Percentiles rank a stretch among this genome's conserved stretches.
Evolutionary conservation across 306 rosid genomes (phyloP).

Genomic region (Hylodesmum podocarpum): DNA sequence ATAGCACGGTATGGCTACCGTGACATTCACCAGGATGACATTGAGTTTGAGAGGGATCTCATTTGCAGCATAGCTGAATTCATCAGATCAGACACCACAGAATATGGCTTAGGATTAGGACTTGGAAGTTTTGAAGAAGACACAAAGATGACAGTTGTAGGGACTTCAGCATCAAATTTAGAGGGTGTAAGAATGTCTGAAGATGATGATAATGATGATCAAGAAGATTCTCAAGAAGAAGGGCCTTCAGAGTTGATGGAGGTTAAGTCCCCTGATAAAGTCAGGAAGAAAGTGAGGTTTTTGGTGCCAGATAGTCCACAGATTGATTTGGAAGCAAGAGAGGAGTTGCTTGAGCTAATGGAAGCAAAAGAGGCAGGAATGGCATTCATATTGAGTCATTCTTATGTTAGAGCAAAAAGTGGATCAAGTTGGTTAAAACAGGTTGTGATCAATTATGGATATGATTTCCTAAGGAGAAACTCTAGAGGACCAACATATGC

Average conservation of each 20-base stretch:
- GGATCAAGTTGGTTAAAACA: conserved; percentile 84
- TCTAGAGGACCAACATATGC: conserved; percentile 90
- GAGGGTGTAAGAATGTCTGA: conserved; percentile 75
- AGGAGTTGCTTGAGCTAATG: conserved; percentile 80
- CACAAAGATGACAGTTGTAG: conserved; percentile 87
- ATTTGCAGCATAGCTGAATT: conserved; percentile 86
- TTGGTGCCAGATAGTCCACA: conserved; percentile 69
- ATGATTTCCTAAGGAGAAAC: conserved; percentile 92
- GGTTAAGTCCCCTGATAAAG: conserved; percentile 52
- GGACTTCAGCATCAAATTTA: conserved; percentile 63
- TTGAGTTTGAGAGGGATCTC: conserved; percentile 87
- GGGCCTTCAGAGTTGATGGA: conserved; percentile 68
- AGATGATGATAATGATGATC: conserved; percentile 39
- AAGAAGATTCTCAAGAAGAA: conserved; percentile 32
- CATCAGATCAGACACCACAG: conserved; percentile 63
- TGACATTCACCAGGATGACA: conserved; percentile 82
- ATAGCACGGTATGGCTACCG: conserved; percentile 95
- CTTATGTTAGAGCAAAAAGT: conserved; percentile 87
- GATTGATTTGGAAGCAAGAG: conserved; percentile 56
- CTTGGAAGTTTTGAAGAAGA: conserved; percentile 46
- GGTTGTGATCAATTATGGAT: conserved; percentile 75
- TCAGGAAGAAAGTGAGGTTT: conserved; percentile 80
- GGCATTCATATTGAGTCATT: conserved; percentile 96
- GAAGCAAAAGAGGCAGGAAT: conserved; percentile 95
- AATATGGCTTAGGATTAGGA: conserved; percentile 39